Evolutionary conservation across 495 filamentous ascomycete genomes (phyloP), one percentile per base, ranked within the genome.

Genomic region (Trypethelium eluteriae): DNA sequence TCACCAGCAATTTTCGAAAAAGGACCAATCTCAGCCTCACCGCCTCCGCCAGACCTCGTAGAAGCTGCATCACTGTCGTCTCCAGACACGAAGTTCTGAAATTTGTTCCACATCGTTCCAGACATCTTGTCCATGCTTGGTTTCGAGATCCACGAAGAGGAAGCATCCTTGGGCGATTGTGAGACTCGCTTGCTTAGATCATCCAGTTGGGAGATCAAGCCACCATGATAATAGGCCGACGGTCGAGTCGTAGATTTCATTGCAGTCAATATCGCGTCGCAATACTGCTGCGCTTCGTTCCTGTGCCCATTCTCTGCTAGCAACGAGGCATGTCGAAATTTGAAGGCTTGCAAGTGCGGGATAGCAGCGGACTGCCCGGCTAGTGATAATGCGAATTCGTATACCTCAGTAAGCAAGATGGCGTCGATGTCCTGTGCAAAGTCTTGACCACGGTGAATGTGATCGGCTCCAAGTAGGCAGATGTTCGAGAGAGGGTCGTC

Each of bases 81-180:
- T 4, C 95, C 95, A 64, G 89, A 88, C 62, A 99, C 90, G 71
- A 98, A 98, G 67, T 89, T 96, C 73, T 89, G 96, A 78, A 99
- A 96, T 39, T 86, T 90, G 63, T 86, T 89, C 86, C 89, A 93
- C 75, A 97, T 85, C 16, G 87, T 88, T 57, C 85, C 89, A 16
- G 91, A 95, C 0, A 98, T 90, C 73, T 92, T 96, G 74, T 94
- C 92, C 83, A 97, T 93, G 76, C 86, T 97, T 12, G 95, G 90
- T 74, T 91, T 94, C 1, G 91, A 89, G 49, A 98, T 92, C 91
- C 92, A 96, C 2, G 85, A 86, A 0, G 63, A 68, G 18, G 81
- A 78, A 44, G 71, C 79, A 68, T 94, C 91, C 68, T 86, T 89
- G 34, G 91, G 89, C 2, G 92, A 89, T 76, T 93, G 90, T 63